Percentiles rank a stretch among this genome's conserved stretches.
phyloP scores from a whole-genome alignment of 805 yeast genomes.

The Hemisphaericaspora nanyangensis region DNA sequence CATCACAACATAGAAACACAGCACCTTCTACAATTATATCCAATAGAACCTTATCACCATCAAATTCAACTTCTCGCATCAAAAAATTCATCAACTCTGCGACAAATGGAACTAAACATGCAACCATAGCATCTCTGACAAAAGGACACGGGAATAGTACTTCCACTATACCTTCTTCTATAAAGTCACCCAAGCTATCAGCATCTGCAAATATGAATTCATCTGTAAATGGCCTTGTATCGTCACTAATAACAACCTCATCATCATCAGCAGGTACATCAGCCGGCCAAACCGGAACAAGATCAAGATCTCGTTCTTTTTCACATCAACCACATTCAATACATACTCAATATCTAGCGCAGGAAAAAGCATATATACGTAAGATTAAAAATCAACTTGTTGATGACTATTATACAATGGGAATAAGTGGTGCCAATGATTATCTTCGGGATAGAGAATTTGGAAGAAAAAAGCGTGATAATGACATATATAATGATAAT shows the following conservation, averaged over 20 bases:
- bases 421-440: conserved; percentile 44
- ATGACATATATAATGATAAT: conserved; percentile 7
- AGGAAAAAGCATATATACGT: conserved; percentile 63
- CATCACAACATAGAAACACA: no score
- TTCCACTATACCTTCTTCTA: background rate
- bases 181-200: no score
- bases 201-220: no score
- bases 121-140: background rate
- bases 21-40: no score
- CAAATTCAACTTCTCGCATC: no score
- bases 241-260: no score
- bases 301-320: conserved; percentile 16
- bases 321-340: conserved; percentile 12
- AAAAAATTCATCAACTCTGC: no score
- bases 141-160: background rate
- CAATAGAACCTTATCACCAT: no score
- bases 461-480: background rate
- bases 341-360: conserved; percentile 44
- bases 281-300: background rate
- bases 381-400: conserved; percentile 56
- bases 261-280: no score
- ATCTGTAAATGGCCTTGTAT: no score
- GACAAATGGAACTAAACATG: background rate
- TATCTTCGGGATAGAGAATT: conserved; percentile 18
- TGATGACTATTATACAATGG: conserved; percentile 73